Percentiles rank a stretch among this genome's conserved stretches.
phyloP scores from a whole-genome alignment of 495 filamentous ascomycete species.

The Bacidia rubella region DNA sequence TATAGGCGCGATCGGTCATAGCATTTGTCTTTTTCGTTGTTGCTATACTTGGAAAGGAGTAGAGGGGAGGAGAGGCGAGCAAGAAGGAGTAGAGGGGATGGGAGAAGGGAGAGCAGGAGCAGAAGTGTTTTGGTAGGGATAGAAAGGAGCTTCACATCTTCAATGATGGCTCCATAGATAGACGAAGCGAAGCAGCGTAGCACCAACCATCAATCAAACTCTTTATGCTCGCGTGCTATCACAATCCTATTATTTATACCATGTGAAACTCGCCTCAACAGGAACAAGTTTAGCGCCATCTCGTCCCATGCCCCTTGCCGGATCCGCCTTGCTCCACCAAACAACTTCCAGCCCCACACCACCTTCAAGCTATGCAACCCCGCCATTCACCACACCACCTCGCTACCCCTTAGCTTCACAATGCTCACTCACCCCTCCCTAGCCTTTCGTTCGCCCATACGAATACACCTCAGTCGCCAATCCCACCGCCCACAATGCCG shows the following conservation, averaged over 20 bases:
- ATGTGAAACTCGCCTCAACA: too few relatives aligned
- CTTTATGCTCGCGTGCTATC: too few relatives aligned
- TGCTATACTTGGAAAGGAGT: neutral
- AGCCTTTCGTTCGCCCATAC: too few relatives aligned
- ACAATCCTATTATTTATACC: too few relatives aligned
- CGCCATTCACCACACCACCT: neutral
- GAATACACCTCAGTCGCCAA: too few relatives aligned
- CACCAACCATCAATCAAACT: too few relatives aligned
- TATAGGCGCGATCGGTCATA: neutral
- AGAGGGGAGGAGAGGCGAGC: neutral
- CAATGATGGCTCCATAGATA: too few relatives aligned
- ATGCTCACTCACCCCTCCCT: neutral
- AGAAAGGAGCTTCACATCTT: too few relatives aligned
- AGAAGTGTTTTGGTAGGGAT: too few relatives aligned
- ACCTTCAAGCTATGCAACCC: neutral
- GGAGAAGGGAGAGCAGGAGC: neutral
- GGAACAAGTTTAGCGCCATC: constrained; percentile 2
- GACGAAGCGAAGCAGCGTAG: too few relatives aligned
- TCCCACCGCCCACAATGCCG: neutral
- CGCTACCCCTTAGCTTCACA: neutral
- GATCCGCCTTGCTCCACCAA: neutral
- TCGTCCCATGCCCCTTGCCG: neutral
- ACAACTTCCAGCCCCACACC: neutral
- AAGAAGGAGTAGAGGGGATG: neutral
- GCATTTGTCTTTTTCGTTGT: neutral